A percentile compares a stretch with the other conserved stretches of the same genome.
Evolutionary conservation across 1,284 basidiomycete species (phyloP).

Genomic region (Trametes pubescens): DNA sequence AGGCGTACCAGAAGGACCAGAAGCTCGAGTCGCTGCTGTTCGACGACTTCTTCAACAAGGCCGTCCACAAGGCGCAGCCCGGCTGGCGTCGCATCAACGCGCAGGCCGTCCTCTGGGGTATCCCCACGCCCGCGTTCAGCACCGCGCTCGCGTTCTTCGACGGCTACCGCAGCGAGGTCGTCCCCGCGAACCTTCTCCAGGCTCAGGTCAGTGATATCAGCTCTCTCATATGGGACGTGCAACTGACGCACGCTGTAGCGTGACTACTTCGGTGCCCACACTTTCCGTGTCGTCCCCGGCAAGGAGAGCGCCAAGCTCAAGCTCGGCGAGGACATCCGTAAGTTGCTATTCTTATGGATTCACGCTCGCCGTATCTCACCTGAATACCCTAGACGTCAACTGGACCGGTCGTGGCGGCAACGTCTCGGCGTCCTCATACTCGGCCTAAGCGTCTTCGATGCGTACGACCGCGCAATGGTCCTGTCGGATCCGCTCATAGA

Average conservation of each 20-base stretch:
- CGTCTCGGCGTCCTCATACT: constrained; percentile 93
- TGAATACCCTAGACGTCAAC: constrained; percentile 70
- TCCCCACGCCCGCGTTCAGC: constrained; percentile 95
- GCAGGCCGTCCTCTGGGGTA: constrained; percentile 97
- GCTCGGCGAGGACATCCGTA: constrained; percentile 88
- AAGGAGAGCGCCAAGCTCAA: constrained; percentile 87
- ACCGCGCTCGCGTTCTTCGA: constrained; percentile 99
- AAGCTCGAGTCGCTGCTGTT: constrained; percentile 94
- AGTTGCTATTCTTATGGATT: constrained; percentile 40
- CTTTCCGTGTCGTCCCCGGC: constrained; percentile 91
- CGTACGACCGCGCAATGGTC: constrained; percentile 3
- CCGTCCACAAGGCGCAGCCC: constrained; percentile 93
- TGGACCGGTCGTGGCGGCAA: constrained; percentile 96
- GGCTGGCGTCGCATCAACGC: constrained; percentile 99
- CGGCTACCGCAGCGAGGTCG: constrained; percentile 91
- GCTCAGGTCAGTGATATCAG: constrained; percentile 68
- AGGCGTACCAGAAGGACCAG: constrained; percentile 89
- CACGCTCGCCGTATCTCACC: constrained; percentile 11
- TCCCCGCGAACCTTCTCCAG: constrained; percentile 96
- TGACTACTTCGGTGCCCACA: constrained; percentile 95
- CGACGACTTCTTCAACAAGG: constrained; percentile 98
- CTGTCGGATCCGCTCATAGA: constrained; percentile 19
- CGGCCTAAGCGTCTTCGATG: constrained; percentile 64
- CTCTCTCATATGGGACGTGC: constrained; percentile 35
- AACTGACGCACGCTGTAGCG: constrained; percentile 62